phyloP scores from a whole-genome alignment of 2,329 filamentous ascomycete genomes.

The Ophiosphaerella herpotricha region DNA sequence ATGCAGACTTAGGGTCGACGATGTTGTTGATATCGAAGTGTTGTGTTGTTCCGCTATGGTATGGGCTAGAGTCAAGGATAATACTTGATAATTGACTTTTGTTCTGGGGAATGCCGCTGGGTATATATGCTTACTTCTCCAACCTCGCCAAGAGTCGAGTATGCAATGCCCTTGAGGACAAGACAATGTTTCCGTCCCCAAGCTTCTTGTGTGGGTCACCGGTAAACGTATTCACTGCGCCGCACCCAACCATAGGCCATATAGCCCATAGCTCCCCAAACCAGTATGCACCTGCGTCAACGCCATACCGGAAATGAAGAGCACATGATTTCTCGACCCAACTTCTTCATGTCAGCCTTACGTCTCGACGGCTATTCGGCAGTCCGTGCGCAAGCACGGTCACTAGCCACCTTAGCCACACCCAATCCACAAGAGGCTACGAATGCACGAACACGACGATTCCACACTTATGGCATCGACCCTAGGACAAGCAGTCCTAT shows the following conservation, averaged over 20 bases:
- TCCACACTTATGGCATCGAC: conserved; percentile 27
- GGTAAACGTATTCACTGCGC: conserved; percentile 5
- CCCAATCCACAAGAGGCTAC: conserved; percentile 26
- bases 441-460: conserved; percentile 5
- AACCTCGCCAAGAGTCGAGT: conserved; percentile 11
- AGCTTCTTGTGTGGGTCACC: conserved; percentile 19
- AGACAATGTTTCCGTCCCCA: conserved; percentile 18
- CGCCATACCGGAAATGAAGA: conserved; percentile 6
- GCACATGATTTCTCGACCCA: conserved; percentile 22
- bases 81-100: not conserved
- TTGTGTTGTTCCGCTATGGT: not conserved
- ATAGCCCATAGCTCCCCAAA: conserved; percentile 2
- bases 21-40: conserved; percentile 5
- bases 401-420: conserved; percentile 34
- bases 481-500: conserved; percentile 20
- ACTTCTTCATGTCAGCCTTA: conserved; percentile 25
- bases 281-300: conserved; percentile 14
- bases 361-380: conserved; percentile 21
- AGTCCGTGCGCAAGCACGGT: conserved; percentile 31
- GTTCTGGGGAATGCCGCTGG: conserved; percentile 1
- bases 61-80: not conserved
- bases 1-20: conserved; percentile 12
- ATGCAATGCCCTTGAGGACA: conserved; percentile 6
- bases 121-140: conserved; percentile 16
- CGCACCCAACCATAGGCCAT: conserved; percentile 14